phyloP scores from a whole-genome alignment of 2,329 filamentous ascomycete genomes.

The Ophiostoma pallidulum region DNA sequence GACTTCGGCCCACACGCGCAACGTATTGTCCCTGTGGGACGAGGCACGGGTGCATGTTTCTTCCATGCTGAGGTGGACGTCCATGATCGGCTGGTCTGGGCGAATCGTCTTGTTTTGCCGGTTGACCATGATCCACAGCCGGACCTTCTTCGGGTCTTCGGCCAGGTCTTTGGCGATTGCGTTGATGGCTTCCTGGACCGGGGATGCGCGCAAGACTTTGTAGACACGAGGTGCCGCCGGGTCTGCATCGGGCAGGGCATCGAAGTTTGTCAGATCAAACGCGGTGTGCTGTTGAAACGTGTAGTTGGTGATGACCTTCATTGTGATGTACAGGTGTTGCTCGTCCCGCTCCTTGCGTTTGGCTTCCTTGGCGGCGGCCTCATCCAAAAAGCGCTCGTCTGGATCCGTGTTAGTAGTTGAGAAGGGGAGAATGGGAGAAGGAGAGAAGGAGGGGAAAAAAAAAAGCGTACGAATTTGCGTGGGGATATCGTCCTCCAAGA shows the following conservation, averaged over 20 bases:
- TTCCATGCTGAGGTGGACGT: conserved; percentile 66
- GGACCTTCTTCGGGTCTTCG: conserved; percentile 58
- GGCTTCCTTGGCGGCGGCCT: conserved; percentile 65
- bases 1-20: conserved; percentile 82
- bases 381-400: conserved; percentile 72
- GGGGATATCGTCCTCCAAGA: conserved; percentile 71
- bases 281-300: conserved; percentile 75
- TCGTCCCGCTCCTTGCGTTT: conserved; percentile 84
- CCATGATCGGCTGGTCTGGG: conserved; percentile 77
- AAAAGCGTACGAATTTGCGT: conserved; percentile 59
- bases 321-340: conserved; percentile 81
- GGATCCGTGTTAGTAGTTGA: conserved; percentile 10
- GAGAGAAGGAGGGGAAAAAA: neutral
- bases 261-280: conserved; percentile 70
- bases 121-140: conserved; percentile 97
- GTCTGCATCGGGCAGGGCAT: conserved; percentile 46
- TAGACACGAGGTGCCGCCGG: conserved; percentile 63
- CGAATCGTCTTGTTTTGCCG: conserved; percentile 94
- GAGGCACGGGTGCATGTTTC: conserved; percentile 49
- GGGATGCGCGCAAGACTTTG: conserved; percentile 64
- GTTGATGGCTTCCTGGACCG: conserved; percentile 63
- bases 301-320: conserved; percentile 71
- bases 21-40: conserved; percentile 56
- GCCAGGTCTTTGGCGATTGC: conserved; percentile 62
- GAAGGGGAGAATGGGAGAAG: neutral